phyloP scores from a whole-genome alignment of 1,139 yeast genomes.

The Nakaseomyces sp. region DNA sequence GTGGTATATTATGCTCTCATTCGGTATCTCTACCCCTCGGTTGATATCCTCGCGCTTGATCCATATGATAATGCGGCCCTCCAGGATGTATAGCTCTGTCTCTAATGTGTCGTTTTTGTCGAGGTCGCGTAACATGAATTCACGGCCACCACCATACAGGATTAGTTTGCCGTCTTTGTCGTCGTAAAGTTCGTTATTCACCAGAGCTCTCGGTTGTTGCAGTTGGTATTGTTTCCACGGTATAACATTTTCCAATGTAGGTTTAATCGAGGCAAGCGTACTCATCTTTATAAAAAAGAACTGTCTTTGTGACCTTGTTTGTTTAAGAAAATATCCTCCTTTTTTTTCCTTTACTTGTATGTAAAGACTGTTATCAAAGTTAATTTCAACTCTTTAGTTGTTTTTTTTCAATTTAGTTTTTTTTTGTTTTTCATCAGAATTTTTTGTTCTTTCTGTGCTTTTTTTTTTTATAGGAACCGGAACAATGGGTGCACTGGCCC shows the following conservation, averaged over 20 bases:
- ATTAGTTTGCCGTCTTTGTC: constrained; percentile 28
- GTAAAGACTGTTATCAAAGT: no score
- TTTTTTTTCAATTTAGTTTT: not conserved
- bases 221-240: constrained; percentile 26
- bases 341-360: no score
- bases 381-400: not conserved
- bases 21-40: constrained; percentile 33
- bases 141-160: constrained; percentile 37
- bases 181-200: constrained; percentile 9
- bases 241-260: constrained; percentile 33
- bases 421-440: no score
- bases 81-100: constrained; percentile 34
- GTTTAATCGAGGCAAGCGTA: constrained; percentile 22
- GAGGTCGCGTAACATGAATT: constrained; percentile 23
- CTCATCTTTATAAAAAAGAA: constrained; percentile 3
- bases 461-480: constrained; percentile 1
- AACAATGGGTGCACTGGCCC: not conserved
- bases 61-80: constrained; percentile 34
- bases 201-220: constrained; percentile 25
- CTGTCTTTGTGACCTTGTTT: no score
- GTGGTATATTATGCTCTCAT: constrained; percentile 30
- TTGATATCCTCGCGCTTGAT: constrained; percentile 22
- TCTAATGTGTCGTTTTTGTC: constrained; percentile 5
- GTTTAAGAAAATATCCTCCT: no score
- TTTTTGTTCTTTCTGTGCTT: no score